Base-by-base conservation (phyloP, 768 basidiomycete species). In the Boletus subparvulus region DNA sequence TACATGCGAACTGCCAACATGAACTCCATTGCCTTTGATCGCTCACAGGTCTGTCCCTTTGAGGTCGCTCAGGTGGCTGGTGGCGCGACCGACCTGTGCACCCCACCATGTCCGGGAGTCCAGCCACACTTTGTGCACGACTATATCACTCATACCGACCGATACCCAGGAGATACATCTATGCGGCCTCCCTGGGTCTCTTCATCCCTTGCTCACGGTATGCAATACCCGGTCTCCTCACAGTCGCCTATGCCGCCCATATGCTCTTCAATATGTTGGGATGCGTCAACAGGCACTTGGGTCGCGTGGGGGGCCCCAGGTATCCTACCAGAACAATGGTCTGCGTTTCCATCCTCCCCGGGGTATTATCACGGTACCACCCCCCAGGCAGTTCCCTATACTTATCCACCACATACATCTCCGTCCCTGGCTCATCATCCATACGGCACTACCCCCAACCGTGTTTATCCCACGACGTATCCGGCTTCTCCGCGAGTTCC, bases 231-330 rank as follows among this genome's bases (percentile, higher is more conserved):
- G 6, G 26, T 65, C 46, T 56, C 70, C 28, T 35, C 70, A 10
- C 72, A 69, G 47, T 63, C 72, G 4, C 62, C 70, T 24, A 59
- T 71, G 50, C 54, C 63, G 12, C 59, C 70, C 16, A 54, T 72
- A 52, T 69, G 69, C 26, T 49, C 67, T 54, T 59, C 68, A 10
- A 52, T 69, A 54, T 68, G 55, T 43, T 72, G 70, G 70, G 72
- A 72, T 56, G 60, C 63, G 16, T 59, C 67, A 14, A 60, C 70
- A 3, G 61, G 68, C 42, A 60, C 58, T 33, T 72, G 70, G 70
- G 59, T 73, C 30, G 61, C 70, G 16, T 72, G 71, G 66, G 60
- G 66, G 1, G 51, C 66, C 6, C 69, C 61, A 54, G 63, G 61
- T 32, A 60, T 63, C 40, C 40, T 66, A 30, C 56, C 62, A 44